phyloP scores from a whole-genome alignment of 192 early-diverging fungal genomes.

The Linnemannia zychae region DNA sequence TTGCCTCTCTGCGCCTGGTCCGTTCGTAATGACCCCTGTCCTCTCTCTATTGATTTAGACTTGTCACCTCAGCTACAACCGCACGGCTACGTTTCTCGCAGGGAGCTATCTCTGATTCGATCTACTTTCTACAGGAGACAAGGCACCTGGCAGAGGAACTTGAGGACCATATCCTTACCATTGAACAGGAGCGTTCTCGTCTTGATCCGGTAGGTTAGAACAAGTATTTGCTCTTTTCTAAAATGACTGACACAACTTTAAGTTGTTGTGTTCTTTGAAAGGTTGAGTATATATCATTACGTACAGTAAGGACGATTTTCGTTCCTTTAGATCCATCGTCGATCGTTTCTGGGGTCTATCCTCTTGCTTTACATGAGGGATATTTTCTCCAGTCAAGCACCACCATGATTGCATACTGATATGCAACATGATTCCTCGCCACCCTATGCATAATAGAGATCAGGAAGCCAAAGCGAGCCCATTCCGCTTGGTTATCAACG shows the following conservation, averaged over 20 bases:
- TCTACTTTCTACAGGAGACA: conserved; percentile 17
- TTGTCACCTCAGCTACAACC: conserved; percentile 18
- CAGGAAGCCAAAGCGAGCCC: conserved; percentile 12
- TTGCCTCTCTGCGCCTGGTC: neutral
- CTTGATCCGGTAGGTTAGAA: conserved; percentile 2
- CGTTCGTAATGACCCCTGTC: neutral
- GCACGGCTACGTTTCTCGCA: conserved; percentile 32
- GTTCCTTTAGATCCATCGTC: neutral
- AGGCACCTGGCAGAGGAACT: conserved; percentile 20
- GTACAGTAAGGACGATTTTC: neutral
- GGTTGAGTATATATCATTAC: neutral
- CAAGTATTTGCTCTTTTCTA: neutral
- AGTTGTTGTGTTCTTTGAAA: neutral
- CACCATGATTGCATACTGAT: neutral
- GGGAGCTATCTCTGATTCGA: conserved; percentile 20
- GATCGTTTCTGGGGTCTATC: neutral
- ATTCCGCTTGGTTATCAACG: conserved; percentile 14
- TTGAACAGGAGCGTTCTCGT: conserved; percentile 5
- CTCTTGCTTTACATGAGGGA: neutral
- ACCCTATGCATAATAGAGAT: conserved; percentile 13
- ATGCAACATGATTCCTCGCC: conserved; percentile 2
- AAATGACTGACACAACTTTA: neutral
- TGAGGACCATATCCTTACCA: neutral
- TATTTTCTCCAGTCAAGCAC: neutral
- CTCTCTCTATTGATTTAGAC: neutral